Conservation (phyloP, 305 asterid species). For the Rubia balearica region DNA sequence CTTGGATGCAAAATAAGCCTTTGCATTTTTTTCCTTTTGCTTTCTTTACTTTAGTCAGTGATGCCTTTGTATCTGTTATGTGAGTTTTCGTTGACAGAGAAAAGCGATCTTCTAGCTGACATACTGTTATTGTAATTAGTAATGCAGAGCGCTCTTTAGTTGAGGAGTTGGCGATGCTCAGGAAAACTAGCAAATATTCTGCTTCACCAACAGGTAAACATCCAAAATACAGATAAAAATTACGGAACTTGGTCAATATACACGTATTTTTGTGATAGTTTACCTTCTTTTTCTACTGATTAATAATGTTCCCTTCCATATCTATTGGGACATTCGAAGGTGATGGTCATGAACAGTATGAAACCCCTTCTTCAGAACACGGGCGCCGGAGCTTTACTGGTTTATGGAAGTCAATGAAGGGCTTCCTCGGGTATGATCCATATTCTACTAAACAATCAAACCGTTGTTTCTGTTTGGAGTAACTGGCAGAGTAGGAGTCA, state of each 20-base stretch:
- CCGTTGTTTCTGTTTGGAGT: background rate
- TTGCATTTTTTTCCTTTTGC: background rate
- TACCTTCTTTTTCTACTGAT: background rate
- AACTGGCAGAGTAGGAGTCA: background rate
- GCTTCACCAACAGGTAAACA: slow-evolving; percentile 23
- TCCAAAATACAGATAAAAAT: background rate
- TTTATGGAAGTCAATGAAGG: slow-evolving; percentile 67
- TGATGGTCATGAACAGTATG: slow-evolving; percentile 19
- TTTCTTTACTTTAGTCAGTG: background rate
- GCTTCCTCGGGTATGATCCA: slow-evolving; percentile 48
- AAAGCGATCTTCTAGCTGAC: background rate
- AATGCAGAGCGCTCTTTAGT: slow-evolving; percentile 67
- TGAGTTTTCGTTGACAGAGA: slow-evolving; percentile 1
- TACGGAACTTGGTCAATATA: background rate
- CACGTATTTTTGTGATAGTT: background rate
- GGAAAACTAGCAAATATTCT: slow-evolving; percentile 37
- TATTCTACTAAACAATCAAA: background rate
- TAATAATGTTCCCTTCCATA: slow-evolving; percentile 4
- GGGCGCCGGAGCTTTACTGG: slow-evolving; percentile 24
- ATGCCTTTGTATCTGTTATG: background rate
- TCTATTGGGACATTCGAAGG: slow-evolving; percentile 16
- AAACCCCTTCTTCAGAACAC: slow-evolving; percentile 30
- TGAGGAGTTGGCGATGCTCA: slow-evolving; percentile 65
- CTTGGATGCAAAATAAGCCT: background rate
- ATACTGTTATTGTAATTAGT: slow-evolving; percentile 37